Percentiles rank a stretch among this genome's conserved stretches.
These are phyloP conservation scores for Laburnicola sp. DNA, from an alignment of 2,329 filamentous ascomycete species.

Conservation along the genomic window DNA sequence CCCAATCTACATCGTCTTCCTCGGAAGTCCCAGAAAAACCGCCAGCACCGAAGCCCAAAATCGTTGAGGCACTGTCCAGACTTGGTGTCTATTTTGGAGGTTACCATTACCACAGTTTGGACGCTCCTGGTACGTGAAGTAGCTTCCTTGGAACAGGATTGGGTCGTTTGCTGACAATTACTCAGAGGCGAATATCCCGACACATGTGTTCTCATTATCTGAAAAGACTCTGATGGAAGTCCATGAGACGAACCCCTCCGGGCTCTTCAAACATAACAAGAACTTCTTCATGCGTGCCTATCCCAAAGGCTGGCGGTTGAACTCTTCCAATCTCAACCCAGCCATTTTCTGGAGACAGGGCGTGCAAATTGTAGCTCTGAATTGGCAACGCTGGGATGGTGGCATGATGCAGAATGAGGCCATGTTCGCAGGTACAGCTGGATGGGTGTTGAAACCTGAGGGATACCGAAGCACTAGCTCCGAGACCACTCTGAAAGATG, in stretches of 20 bases:
- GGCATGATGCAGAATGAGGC: constrained; percentile 96
- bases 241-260: constrained; percentile 56
- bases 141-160: background rate
- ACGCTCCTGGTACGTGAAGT: constrained; percentile 59
- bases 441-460: constrained; percentile 83
- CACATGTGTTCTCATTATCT: constrained; percentile 66
- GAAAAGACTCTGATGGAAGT: constrained; percentile 69
- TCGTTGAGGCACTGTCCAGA: constrained; percentile 71
- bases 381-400: constrained; percentile 90
- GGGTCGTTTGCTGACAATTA: background rate
- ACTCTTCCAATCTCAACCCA: constrained; percentile 85
- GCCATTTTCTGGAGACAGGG: constrained; percentile 84
- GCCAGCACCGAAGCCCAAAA: constrained; percentile 58
- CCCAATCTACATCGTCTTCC: constrained; percentile 26
- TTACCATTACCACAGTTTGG: constrained; percentile 75
- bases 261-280: constrained; percentile 79
- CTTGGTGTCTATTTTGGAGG: constrained; percentile 86
- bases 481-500: constrained; percentile 48
- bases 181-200: constrained; percentile 55
- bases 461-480: constrained; percentile 62
- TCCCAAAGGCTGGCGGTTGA: constrained; percentile 77
- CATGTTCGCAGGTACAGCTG: constrained; percentile 80
- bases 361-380: constrained; percentile 87
- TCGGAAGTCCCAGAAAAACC: constrained; percentile 49
- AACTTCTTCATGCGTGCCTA: constrained; percentile 85